phyloP scores from a whole-genome alignment of 2,329 filamentous ascomycete genomes.

The Hypoxylon rubiginosum region DNA sequence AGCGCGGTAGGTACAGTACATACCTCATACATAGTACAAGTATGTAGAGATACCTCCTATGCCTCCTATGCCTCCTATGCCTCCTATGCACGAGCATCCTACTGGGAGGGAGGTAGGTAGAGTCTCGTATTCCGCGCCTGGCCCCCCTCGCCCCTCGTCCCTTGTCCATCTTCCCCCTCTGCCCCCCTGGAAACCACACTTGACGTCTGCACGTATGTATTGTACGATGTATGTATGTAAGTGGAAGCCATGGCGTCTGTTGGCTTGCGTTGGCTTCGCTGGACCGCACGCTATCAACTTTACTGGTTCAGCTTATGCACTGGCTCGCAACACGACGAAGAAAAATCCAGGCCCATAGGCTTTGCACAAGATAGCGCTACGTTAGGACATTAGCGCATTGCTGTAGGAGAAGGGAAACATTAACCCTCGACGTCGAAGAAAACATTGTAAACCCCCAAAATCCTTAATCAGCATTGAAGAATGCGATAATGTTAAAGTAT shows the following conservation, averaged over 20 bases:
- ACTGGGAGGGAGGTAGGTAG: too few relatives aligned
- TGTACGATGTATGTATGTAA: too few relatives aligned
- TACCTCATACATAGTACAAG: background rate
- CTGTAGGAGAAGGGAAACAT: too few relatives aligned
- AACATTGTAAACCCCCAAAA: too few relatives aligned
- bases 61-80: background rate
- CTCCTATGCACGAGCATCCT: slow-evolving; percentile 20
- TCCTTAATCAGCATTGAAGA: too few relatives aligned
- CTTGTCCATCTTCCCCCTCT: too few relatives aligned
- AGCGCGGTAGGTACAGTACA: background rate
- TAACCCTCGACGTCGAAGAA: background rate
- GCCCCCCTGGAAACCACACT: slow-evolving; percentile 13
- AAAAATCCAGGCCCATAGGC: slow-evolving; percentile 25
- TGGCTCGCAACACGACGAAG: slow-evolving; percentile 4
- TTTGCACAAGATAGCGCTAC: slow-evolving; percentile 20
- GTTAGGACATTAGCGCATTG: slow-evolving; percentile 20
- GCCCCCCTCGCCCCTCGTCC: background rate
- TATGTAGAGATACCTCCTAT: too few relatives aligned
- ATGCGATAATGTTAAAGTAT: too few relatives aligned
- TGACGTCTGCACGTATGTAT: slow-evolving; percentile 1
- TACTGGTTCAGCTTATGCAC: slow-evolving; percentile 27
- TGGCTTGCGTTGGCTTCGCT: slow-evolving; percentile 11
- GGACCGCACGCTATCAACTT: slow-evolving; percentile 7
- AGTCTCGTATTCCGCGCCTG: slow-evolving; percentile 29
- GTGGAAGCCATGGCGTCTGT: slow-evolving; percentile 5